phyloP scores from a whole-genome alignment of 163 green algal species.

The Scenedesmus sp. region DNA sequence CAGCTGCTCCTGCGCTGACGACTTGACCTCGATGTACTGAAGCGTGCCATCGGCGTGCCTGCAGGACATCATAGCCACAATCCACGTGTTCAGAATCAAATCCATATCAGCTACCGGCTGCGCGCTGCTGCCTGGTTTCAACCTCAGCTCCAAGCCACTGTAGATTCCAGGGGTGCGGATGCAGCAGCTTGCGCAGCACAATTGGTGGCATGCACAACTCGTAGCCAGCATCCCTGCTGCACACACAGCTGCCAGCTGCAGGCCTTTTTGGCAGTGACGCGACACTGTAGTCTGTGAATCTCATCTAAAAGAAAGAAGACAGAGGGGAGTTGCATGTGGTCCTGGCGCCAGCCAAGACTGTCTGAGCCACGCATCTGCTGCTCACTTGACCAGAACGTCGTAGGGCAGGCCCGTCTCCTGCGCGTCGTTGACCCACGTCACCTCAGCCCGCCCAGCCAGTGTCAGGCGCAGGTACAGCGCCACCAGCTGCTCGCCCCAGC shows the following conservation, averaged over 20 bases:
- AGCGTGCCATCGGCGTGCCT: neutral
- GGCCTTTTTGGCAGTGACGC: neutral
- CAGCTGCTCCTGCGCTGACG: neutral
- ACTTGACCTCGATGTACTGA: slow-evolving; percentile 32
- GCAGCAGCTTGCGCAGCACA: too few species aligned
- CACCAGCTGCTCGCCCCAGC: slow-evolving; percentile 61
- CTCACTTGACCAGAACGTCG: slow-evolving; percentile 55
- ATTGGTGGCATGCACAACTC: too few species aligned
- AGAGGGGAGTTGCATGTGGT: too few species aligned
- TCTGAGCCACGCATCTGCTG: neutral
- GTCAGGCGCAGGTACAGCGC: slow-evolving; percentile 40
- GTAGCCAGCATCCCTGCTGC: too few species aligned
- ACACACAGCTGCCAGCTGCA: too few species aligned
- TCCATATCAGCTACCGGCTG: neutral
- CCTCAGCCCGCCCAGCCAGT: neutral
- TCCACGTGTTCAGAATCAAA: neutral
- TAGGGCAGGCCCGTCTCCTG: slow-evolving; percentile 60
- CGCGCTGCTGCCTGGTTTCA: neutral
- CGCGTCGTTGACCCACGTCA: slow-evolving; percentile 62
- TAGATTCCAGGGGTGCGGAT: neutral
- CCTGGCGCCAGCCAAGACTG: neutral
- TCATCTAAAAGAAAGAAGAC: too few species aligned
- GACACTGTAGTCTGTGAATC: too few species aligned
- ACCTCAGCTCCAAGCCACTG: neutral
- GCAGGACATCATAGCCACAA: neutral